These are phyloP conservation scores for Blastomyces parvus DNA, from an alignment of 2,329 filamentous ascomycete genomes.

Conservation along the genomic window DNA sequence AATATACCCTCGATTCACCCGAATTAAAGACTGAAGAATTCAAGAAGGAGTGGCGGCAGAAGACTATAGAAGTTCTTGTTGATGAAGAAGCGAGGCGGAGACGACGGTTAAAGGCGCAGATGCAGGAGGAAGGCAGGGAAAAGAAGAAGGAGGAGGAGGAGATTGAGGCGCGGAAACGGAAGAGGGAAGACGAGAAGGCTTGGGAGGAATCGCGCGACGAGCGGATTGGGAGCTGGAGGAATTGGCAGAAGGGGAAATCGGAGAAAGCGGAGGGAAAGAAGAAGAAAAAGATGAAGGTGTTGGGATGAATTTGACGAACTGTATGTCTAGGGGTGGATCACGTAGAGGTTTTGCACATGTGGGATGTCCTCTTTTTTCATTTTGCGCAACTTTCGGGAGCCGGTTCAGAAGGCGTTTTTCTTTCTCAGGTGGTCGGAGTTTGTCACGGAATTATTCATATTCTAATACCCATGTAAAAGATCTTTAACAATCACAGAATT, in stretches of 20 bases:
- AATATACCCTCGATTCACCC: slow-evolving; percentile 79
- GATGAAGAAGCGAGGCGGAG: slow-evolving; percentile 82
- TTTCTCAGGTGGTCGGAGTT: neutral
- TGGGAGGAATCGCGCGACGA: slow-evolving; percentile 91
- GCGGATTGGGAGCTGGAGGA: slow-evolving; percentile 86
- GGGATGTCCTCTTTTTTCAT: neutral
- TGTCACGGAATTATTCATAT: neutral
- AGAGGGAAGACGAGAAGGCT: slow-evolving; percentile 84
- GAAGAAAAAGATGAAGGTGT: slow-evolving; percentile 42
- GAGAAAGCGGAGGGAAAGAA: slow-evolving; percentile 47
- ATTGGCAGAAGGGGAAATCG: slow-evolving; percentile 66
- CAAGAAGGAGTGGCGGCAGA: slow-evolving; percentile 76
- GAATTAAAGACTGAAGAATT: slow-evolving; percentile 76
- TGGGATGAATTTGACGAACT: slow-evolving; percentile 27
- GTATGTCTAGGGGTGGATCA: neutral
- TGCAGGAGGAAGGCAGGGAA: slow-evolving; percentile 92
- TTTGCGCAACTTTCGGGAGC: neutral
- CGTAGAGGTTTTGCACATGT: neutral
- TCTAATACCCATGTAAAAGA: neutral
- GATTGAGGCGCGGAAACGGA: slow-evolving; percentile 66
- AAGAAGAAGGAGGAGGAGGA: slow-evolving; percentile 81
- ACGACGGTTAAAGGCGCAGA: slow-evolving; percentile 80
- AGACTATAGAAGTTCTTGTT: slow-evolving; percentile 78
- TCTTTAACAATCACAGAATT: neutral
- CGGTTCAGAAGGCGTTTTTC: slow-evolving; percentile 1